Percentiles rank a stretch among this genome's conserved stretches.
Evolutionary conservation across 2,329 filamentous ascomycete species (phyloP).

Genomic region (Aspergillus sp.): DNA sequence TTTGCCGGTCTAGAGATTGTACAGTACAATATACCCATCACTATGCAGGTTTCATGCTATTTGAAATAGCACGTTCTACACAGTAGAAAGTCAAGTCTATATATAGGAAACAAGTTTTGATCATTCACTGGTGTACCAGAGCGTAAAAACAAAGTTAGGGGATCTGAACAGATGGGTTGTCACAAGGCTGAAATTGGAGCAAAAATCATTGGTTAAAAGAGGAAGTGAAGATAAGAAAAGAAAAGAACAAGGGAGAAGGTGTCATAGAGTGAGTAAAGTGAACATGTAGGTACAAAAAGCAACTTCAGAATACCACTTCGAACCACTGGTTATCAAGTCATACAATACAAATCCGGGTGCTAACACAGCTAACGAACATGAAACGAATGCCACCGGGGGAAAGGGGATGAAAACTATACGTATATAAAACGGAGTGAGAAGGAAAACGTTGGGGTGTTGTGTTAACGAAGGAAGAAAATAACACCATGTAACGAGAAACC

Average conservation of each 20-base stretch:
- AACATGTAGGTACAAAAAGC: conserved; percentile 8
- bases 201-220: background rate
- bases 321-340: conserved; percentile 12
- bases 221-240: background rate
- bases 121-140: background rate
- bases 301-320: conserved; percentile 6
- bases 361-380: conserved; percentile 16
- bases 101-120: background rate
- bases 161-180: conserved; percentile 9
- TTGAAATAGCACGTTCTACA: too few relatives aligned
- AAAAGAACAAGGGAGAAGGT: background rate
- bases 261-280: background rate
- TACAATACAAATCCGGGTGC: conserved; percentile 24
- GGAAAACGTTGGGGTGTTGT: background rate
- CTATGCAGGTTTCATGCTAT: background rate
- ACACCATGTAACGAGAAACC: background rate
- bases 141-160: background rate
- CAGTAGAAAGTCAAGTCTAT: background rate
- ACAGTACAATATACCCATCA: background rate
- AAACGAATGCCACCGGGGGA: conserved; percentile 8
- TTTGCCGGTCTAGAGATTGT: background rate
- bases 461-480: background rate
- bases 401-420: conserved; percentile 3
- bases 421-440: conserved; percentile 4
- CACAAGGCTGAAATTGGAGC: conserved; percentile 4